Conservation (phyloP, 352 stramenopile species). For the Globisporangium uncinulatum region DNA sequence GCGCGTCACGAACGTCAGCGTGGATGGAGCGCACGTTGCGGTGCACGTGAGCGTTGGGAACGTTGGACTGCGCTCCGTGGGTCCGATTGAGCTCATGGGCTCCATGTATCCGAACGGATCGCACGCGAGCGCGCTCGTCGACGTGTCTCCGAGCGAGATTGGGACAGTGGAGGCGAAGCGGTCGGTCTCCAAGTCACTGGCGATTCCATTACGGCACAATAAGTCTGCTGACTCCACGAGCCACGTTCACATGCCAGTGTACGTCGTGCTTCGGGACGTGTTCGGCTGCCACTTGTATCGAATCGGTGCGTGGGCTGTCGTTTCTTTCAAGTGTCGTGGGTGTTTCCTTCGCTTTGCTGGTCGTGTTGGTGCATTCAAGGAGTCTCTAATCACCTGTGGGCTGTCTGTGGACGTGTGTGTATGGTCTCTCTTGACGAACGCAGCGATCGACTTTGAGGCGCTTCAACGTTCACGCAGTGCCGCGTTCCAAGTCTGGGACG, state of each 20-base stretch:
- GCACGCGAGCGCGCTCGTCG: constrained; percentile 19
- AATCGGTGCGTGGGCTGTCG: constrained; percentile 30
- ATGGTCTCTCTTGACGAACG: constrained; percentile 1
- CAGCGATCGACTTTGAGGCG: not conserved
- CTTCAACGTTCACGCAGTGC: not conserved
- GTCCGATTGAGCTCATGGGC: constrained; percentile 27
- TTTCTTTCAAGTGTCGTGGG: not conserved
- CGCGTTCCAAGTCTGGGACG: constrained; percentile 30
- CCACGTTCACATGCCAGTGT: constrained; percentile 21
- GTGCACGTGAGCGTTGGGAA: constrained; percentile 34
- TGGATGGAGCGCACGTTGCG: constrained; percentile 13
- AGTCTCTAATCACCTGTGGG: not conserved
- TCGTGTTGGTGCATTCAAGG: not conserved
- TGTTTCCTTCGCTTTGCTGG: too few species aligned
- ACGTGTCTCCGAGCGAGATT: constrained; percentile 14
- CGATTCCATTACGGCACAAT: constrained; percentile 8
- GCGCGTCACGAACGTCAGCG: constrained; percentile 19
- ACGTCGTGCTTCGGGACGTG: constrained; percentile 39
- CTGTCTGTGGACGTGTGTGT: not conserved
- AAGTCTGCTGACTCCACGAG: not conserved
- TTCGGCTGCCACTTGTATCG: constrained; percentile 56
- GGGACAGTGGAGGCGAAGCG: constrained; percentile 13
- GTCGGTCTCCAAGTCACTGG: constrained; percentile 1
- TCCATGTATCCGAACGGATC: constrained; percentile 30
- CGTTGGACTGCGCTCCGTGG: constrained; percentile 23